A percentile compares a stretch with the other conserved stretches of the same genome.
Evolutionary conservation across 202 grass and related monocot species (phyloP).

Genomic region (Bolboschoenoplectus hybrid): DNA sequence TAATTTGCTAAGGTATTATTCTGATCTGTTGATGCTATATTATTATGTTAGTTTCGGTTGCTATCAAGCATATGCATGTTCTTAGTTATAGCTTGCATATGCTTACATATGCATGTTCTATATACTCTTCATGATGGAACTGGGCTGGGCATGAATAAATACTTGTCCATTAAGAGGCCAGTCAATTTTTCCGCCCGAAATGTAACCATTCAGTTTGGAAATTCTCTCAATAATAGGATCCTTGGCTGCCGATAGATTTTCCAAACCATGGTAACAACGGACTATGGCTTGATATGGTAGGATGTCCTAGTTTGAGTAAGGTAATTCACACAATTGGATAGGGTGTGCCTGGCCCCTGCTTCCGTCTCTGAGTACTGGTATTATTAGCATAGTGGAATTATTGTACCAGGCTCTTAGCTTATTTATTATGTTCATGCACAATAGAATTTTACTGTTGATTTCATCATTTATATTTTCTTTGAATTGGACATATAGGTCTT

Average conservation of each 20-base stretch:
- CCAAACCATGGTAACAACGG: not conserved
- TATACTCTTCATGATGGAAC: not conserved
- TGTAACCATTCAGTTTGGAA: not conserved
- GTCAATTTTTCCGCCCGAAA: not conserved
- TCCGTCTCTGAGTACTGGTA: not conserved
- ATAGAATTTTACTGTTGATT: constrained; percentile 13
- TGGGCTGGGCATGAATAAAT: not conserved
- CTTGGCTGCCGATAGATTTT: not conserved
- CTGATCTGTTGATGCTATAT: not conserved
- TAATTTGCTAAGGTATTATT: constrained; percentile 6
- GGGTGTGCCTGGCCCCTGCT: not conserved
- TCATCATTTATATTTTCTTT: constrained; percentile 29
- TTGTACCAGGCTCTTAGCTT: not conserved
- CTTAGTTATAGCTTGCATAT: not conserved
- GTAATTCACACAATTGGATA: constrained; percentile 11
- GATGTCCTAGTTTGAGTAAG: not conserved
- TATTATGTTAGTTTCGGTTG: not conserved
- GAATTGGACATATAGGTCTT: not conserved
- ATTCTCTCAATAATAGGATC: not conserved
- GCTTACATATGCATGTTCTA: not conserved
- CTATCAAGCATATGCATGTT: not conserved
- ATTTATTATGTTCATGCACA: not conserved
- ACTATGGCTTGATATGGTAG: not conserved
- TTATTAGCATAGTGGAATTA: not conserved
- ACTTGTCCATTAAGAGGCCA: not conserved